Evolutionary conservation across 2,329 filamentous ascomycete species (phyloP), one percentile per base, ranked within the genome.

Genomic region (Exophiala mesophila): DNA sequence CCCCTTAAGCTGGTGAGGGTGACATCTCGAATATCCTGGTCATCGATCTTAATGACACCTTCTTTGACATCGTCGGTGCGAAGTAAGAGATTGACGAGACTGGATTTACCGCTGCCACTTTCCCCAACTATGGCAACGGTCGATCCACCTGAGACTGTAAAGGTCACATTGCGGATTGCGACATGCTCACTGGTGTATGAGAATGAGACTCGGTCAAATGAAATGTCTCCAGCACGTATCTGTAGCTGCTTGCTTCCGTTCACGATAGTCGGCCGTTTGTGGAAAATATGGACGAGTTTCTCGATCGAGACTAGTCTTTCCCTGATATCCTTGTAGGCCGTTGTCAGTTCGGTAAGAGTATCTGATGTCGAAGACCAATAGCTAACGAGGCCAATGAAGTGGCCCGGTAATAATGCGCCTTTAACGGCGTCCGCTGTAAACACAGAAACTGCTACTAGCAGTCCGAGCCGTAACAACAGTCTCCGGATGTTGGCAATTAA

Each of bases 1-100:
- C 76, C 69, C 8, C 79, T 70, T 2, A 85, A 63, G 31, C 73
- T 78, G 42, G 70, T 64, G 6, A 82, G 63, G 0, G 72, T 78
- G 2, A 84, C 70, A 17, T 76, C 66, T 16, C 76, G 71, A 18
- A 85, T 67, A 47, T 77, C 69, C 54, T 74, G 72, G 1, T 69
- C 74, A 40, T 76, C 73, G 28, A 78, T 74, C 38, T 52, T 57
- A 45, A 78, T 70, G 10, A 58, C 62, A 3, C 74, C 74, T 10
- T 56, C 52, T 1, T 58, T 63, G 1, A 73, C 67, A 49, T 77
- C 73, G 58, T 74, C 77, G 56, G 74, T 73, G 10, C 74, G 68
- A 48, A 70, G 69, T 33, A 77, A 64, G 0, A 78, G 60, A 48
- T 76, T 76, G n/a, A 77, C 55, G 41, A 74, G 67, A 0, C 73